Percentiles rank a stretch among this genome's conserved stretches.
Conservation (phyloP, 2,329 filamentous ascomycete species). For the Pseudocercospora vitis region DNA sequence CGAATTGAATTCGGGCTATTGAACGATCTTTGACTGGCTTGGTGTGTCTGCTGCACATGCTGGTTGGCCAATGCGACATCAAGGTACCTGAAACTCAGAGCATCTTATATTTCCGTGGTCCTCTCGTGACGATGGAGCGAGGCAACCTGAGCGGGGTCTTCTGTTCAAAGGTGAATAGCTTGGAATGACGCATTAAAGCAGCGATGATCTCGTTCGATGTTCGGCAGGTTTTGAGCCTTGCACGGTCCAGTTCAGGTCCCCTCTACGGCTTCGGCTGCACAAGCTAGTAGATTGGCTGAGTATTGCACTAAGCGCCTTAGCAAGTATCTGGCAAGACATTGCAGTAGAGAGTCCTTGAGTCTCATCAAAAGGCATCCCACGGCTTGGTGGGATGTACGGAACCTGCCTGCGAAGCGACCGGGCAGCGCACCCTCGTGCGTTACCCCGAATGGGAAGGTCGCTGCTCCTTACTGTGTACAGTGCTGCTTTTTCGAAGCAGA, state of each 20-base stretch:
- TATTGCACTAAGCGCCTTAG: neutral
- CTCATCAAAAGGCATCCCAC: conserved; percentile 5
- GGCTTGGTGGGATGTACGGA: neutral
- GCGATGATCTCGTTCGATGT: neutral
- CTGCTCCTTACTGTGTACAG: too few relatives aligned
- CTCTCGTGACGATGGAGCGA: too few relatives aligned
- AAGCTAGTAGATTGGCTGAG: neutral
- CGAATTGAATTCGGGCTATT: too few relatives aligned
- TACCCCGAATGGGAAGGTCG: neutral
- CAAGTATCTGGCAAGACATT: neutral
- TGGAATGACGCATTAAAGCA: neutral
- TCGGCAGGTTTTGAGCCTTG: neutral
- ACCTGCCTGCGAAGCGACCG: neutral
- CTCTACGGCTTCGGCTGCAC: neutral
- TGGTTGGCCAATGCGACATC: too few relatives aligned
- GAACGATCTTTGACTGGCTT: too few relatives aligned
- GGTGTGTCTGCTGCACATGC: too few relatives aligned
- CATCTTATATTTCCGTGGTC: too few relatives aligned
- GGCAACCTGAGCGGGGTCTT: too few relatives aligned
- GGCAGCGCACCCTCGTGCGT: neutral
- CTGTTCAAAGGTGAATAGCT: too few relatives aligned
- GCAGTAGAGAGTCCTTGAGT: conserved; percentile 1
- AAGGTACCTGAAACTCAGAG: too few relatives aligned
- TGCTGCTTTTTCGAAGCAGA: too few relatives aligned
- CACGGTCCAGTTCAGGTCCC: neutral